Percentiles rank a stretch among this genome's conserved stretches.
These are phyloP conservation scores for Eucalyptus sp. DNA, from an alignment of 345 rosid species.

Conservation along the genomic window DNA sequence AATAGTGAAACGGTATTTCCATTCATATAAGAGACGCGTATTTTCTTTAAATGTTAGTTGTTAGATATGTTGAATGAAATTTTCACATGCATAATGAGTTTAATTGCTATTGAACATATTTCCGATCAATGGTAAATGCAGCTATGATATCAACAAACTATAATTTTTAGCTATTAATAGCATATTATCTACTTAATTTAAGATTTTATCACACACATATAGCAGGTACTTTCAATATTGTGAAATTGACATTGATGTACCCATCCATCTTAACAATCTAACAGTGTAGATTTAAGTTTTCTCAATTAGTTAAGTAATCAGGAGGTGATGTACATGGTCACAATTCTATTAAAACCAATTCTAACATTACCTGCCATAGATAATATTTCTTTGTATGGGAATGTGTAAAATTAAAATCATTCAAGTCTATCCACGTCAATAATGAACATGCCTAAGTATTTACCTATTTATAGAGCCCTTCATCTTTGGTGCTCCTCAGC, in stretches of 20 bases:
- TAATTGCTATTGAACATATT: fast-evolving
- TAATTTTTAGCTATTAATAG: neutral
- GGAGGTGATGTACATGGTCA: neutral
- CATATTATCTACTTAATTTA: neutral
- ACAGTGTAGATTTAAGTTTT: neutral
- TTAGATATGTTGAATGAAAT: neutral
- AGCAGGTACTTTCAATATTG: neutral
- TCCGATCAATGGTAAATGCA: neutral
- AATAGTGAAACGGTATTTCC: neutral
- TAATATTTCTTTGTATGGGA: neutral
- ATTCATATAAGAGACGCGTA: neutral
- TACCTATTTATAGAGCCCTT: neutral
- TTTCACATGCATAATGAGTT: neutral
- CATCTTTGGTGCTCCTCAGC: too few species aligned
- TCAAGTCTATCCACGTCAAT: neutral
- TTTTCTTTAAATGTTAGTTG: neutral
- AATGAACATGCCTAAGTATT: neutral
- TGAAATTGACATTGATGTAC: neutral
- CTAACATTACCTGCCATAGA: neutral
- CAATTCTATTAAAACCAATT: neutral
- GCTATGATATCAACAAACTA: neutral
- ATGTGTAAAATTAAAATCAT: neutral
- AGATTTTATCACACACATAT: neutral
- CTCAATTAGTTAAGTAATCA: neutral
- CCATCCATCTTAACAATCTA: neutral